These are phyloP conservation scores for Ascocoryne sarcoides DNA, from an alignment of 2,329 filamentous ascomycete genomes.

Conservation along the genomic window DNA sequence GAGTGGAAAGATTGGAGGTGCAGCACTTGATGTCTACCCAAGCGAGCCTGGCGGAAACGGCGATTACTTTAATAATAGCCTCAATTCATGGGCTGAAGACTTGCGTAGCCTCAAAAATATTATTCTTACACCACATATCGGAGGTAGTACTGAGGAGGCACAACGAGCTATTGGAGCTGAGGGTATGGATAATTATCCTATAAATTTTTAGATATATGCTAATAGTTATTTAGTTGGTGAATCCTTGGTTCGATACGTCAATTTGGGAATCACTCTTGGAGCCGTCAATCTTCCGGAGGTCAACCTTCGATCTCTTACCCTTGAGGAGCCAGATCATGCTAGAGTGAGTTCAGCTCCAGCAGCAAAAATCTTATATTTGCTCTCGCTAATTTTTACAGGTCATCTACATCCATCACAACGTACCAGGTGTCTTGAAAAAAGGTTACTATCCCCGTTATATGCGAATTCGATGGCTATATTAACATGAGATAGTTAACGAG, in stretches of 20 bases:
- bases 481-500: constrained; percentile 67
- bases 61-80: constrained; percentile 78
- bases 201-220: no score
- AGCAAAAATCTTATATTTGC: no score
- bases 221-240: constrained; percentile 69
- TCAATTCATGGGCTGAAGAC: constrained; percentile 82
- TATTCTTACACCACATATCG: constrained; percentile 93
- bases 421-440: constrained; percentile 86
- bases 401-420: constrained; percentile 94
- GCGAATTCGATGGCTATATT: constrained; percentile 5
- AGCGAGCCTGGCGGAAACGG: constrained; percentile 90
- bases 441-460: constrained; percentile 35
- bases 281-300: constrained; percentile 98
- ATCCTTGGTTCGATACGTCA: constrained; percentile 87
- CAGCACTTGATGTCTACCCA: constrained; percentile 93
- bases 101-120: constrained; percentile 81
- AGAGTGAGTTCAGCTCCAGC: constrained; percentile 60
- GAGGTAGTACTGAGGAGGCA: constrained; percentile 94
- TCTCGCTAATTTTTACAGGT: constrained; percentile 40
- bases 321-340: constrained; percentile 82
- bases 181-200: constrained; percentile 33
- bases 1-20: constrained; percentile 78
- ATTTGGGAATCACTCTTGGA: constrained; percentile 83
- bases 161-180: constrained; percentile 94
- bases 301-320: constrained; percentile 76